Evolutionary conservation across 2,329 filamentous ascomycete genomes (phyloP), one percentile per base, ranked within the genome.

Genomic region (Alternaria incomplexa): DNA sequence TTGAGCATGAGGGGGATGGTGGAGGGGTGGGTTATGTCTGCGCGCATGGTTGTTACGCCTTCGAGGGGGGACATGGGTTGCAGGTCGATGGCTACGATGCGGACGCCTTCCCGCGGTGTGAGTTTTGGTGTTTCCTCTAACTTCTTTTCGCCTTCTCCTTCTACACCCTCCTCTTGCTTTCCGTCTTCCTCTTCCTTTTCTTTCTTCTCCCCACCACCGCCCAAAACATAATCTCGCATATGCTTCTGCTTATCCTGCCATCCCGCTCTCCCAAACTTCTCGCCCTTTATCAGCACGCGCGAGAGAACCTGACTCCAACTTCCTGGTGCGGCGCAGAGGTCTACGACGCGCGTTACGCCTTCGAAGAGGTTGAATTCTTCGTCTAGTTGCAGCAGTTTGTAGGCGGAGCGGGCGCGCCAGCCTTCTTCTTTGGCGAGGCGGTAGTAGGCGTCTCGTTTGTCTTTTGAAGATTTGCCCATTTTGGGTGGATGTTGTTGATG

Each of bases 221-320:
- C 84, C 32, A 90, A 82, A 80, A 90, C 87, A 70, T 77, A 87
- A 83, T 77, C 88, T 85, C 58, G 86, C 84, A 74, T 92, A 83
- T 86, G 85, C 62, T 89, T 88, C 74, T 95, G 90, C 73, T 91
- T 90, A 79, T 97, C 92, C 77, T 96, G 89, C 93, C 93, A 97
- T 60, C 93, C 91, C 59, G 89, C 85, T 23, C 93, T 87, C 5
- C 94, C 94, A 69, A 97, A 96, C 68, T 90, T 93, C 81, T 98
- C 94, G 54, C 93, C 93, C 80, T 96, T 94, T 80, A 98, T 97
- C 61, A 99, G 83, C 0, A 97, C 92, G 20, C 96, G 89, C 12
- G 95, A 98, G 13, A 99, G 87, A 0, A 99, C 96, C 80, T 99
- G 96, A 51, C 93, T 97, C 96, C 96, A 99, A 75, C 93, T 97